Evolutionary conservation across 169 alveolate species (phyloP).

Genomic region (Plasmodium inui): DNA sequence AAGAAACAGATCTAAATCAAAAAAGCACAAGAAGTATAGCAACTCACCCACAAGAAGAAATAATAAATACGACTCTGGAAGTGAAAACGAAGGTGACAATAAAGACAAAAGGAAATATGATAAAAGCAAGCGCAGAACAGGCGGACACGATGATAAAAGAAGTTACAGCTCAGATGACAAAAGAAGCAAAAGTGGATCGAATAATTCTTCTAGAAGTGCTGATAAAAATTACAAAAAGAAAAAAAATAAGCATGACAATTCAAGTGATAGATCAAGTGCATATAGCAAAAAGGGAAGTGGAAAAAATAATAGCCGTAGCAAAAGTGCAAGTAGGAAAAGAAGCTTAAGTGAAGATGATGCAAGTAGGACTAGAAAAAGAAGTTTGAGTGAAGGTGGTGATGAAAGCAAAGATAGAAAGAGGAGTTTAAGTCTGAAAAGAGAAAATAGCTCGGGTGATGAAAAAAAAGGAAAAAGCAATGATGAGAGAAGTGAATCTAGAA

Average conservation of each 20-base stretch:
- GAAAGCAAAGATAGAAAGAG: slow-evolving; percentile 3
- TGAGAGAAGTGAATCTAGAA: slow-evolving; percentile 24
- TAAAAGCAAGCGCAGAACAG: slow-evolving; percentile 3
- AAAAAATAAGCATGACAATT: slow-evolving; percentile 37
- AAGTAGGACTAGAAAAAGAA: slow-evolving; percentile 36
- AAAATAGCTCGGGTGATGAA: slow-evolving; percentile 31
- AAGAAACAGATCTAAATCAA: slow-evolving; percentile 53
- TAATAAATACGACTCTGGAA: slow-evolving; percentile 36
- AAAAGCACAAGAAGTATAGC: slow-evolving; percentile 44
- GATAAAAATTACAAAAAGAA: slow-evolving; percentile 49
- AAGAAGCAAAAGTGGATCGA: slow-evolving; percentile 31
- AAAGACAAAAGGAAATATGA: slow-evolving; percentile 39
- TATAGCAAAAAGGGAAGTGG: slow-evolving; percentile 33
- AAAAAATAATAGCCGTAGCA: slow-evolving; percentile 43
- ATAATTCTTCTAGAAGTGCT: slow-evolving; percentile 51
- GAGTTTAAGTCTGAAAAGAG: slow-evolving; percentile 45
- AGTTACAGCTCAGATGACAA: slow-evolving; percentile 42
- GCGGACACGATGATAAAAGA: slow-evolving; percentile 32
- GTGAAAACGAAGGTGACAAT: slow-evolving; percentile 37
- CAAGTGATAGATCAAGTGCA: slow-evolving; percentile 54
- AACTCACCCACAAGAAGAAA: slow-evolving; percentile 41
- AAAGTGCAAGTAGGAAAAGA: slow-evolving; percentile 42
- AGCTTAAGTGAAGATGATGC: slow-evolving; percentile 28
- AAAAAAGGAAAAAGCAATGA: slow-evolving; percentile 30
- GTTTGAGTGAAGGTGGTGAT: slow-evolving; percentile 33